Evolutionary conservation across 768 basidiomycete genomes (phyloP).

Genomic region (Lactarius sp.): DNA sequence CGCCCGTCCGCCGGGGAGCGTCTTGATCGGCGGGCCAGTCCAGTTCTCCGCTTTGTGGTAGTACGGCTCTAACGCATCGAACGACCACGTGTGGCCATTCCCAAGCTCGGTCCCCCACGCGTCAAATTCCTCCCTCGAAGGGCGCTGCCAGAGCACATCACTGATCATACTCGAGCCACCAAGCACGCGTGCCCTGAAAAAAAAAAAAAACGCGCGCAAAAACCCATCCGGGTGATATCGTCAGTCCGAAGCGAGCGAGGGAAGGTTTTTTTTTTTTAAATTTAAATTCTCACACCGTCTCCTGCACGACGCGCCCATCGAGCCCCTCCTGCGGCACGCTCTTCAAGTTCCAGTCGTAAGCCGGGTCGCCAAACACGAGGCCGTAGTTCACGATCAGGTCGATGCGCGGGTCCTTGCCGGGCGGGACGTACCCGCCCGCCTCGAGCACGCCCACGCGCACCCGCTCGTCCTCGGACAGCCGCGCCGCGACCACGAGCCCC

Average conservation of each 20-base stretch:
- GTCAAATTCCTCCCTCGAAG: conserved; percentile 22
- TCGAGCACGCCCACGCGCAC: conserved; percentile 30
- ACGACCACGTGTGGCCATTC: conserved; percentile 21
- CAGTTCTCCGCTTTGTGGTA: conserved; percentile 24
- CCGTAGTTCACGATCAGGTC: conserved; percentile 21
- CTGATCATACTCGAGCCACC: conserved; percentile 26
- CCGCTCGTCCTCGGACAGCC: conserved; percentile 27
- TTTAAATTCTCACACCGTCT: conserved; percentile 24
- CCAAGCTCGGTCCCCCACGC: conserved; percentile 21
- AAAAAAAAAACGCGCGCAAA: no score
- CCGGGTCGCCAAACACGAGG: conserved; percentile 20
- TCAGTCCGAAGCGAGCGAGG: no score
- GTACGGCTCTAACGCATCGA: conserved; percentile 21
- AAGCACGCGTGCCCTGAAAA: conserved; percentile 17
- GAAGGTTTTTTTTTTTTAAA: no score
- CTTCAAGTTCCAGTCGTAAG: conserved; percentile 21
- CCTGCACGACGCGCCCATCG: conserved; percentile 18
- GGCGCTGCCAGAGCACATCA: conserved; percentile 26
- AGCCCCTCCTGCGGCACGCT: conserved; percentile 23
- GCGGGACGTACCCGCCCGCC: conserved; percentile 28
- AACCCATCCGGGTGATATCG: no score
- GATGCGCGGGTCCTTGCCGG: conserved; percentile 19
- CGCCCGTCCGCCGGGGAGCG: conserved; percentile 13
- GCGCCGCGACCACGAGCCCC: conserved; percentile 32
- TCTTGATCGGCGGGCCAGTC: conserved; percentile 17